phyloP scores from a whole-genome alignment of 805 yeast species.

The Saturnispora dispora region DNA sequence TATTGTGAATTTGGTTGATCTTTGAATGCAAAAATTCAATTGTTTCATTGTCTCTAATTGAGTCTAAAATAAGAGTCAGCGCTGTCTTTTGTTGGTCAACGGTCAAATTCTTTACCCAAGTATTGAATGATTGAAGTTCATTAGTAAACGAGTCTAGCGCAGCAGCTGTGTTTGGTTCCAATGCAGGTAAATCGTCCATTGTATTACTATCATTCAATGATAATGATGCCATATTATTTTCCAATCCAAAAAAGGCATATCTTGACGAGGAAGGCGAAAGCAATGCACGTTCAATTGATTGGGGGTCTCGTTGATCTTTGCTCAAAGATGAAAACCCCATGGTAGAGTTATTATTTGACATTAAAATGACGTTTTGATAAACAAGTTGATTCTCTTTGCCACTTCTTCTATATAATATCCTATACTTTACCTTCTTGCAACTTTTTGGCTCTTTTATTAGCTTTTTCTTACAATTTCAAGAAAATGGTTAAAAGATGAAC shows the following conservation, averaged over 20 bases:
- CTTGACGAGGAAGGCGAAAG: slow-evolving; percentile 34
- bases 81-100: slow-evolving; percentile 39
- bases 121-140: slow-evolving; percentile 37
- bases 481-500: not conserved
- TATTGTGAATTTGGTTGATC: not conserved
- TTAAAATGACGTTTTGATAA: not conserved
- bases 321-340: not conserved
- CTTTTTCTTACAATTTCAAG: not conserved
- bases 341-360: not conserved
- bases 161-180: slow-evolving; percentile 24
- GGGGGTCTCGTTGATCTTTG: not conserved
- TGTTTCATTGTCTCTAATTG: slow-evolving; percentile 36
- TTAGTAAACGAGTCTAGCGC: slow-evolving; percentile 29
- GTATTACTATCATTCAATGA: slow-evolving; percentile 11
- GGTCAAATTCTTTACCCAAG: slow-evolving; percentile 38
- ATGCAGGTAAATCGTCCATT: slow-evolving; percentile 25
- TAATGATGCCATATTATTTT: slow-evolving; percentile 10
- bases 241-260: slow-evolving; percentile 23
- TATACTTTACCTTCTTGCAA: not conserved
- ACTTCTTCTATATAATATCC: not conserved
- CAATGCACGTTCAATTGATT: slow-evolving; percentile 27
- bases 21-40: slow-evolving; percentile 5
- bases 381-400: not conserved
- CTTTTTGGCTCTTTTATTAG: not conserved
- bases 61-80: slow-evolving; percentile 39